phyloP scores from a whole-genome alignment of 2,329 filamentous ascomycete genomes.

The Leptographium procerum region DNA sequence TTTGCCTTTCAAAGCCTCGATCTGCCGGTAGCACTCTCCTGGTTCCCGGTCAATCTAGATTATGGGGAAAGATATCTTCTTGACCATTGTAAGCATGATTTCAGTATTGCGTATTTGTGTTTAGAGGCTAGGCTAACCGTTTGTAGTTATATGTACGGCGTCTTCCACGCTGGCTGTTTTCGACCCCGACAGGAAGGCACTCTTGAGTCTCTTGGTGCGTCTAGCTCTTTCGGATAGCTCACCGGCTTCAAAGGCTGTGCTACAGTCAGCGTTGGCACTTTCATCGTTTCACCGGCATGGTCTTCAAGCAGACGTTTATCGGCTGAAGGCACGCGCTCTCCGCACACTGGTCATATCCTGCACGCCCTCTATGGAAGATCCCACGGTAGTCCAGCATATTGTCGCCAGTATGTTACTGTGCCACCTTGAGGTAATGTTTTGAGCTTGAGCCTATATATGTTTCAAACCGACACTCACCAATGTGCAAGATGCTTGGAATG shows the following conservation, averaged over 20 bases:
- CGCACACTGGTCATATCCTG: slow-evolving; percentile 2
- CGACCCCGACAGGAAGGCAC: neutral
- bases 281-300: slow-evolving; percentile 3
- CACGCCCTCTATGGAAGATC: neutral
- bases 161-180: slow-evolving; percentile 3
- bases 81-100: slow-evolving; percentile 3
- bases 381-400: slow-evolving; percentile 1
- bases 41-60: slow-evolving; percentile 1
- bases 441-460: neutral
- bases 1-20: neutral
- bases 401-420: slow-evolving; percentile 4
- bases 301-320: neutral
- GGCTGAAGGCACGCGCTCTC: slow-evolving; percentile 1
- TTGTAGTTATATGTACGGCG: neutral
- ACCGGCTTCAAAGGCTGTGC: slow-evolving; percentile 2
- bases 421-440: slow-evolving; percentile 3
- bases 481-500: slow-evolving; percentile 2
- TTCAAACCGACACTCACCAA: neutral
- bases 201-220: slow-evolving; percentile 2
- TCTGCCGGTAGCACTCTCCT: slow-evolving; percentile 1
- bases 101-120: neutral
- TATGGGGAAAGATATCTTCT: neutral
- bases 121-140: neutral
- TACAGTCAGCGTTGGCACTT: slow-evolving; percentile 3
- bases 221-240: slow-evolving; percentile 3